Conservation (phyloP, 2,329 filamentous ascomycete species). For the Thelonectria blattea region DNA sequence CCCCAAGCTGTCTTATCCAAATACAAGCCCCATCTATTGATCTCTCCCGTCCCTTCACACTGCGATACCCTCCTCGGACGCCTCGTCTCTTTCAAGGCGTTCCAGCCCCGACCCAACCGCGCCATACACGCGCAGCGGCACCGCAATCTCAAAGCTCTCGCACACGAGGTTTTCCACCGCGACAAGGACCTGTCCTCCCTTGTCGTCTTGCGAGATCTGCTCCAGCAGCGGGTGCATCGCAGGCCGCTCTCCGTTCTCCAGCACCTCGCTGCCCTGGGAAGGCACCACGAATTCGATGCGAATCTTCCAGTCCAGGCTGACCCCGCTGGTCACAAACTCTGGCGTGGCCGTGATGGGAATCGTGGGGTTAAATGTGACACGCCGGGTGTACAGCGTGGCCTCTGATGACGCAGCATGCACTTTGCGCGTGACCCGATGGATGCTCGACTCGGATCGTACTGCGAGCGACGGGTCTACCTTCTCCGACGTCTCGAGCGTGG, state of each 20-base stretch:
- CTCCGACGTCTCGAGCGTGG: conserved; percentile 86
- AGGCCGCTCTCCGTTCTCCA: conserved; percentile 29
- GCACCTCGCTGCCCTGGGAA: conserved; percentile 46
- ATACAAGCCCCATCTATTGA: not conserved
- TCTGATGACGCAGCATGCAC: conserved; percentile 80
- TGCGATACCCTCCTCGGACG: conserved; percentile 52
- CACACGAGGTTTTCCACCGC: conserved; percentile 79
- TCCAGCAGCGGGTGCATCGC: conserved; percentile 68
- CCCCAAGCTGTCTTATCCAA: conserved; percentile 14
- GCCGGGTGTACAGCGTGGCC: conserved; percentile 79
- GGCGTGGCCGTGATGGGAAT: conserved; percentile 86
- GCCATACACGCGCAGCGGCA: conserved; percentile 82
- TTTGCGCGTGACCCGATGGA: conserved; percentile 84
- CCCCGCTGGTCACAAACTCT: conserved; percentile 88
- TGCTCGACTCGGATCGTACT: conserved; percentile 82
- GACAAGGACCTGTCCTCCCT: conserved; percentile 74
- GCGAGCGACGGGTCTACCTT: conserved; percentile 81
- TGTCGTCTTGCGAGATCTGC: conserved; percentile 77
- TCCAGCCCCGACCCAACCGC: conserved; percentile 64
- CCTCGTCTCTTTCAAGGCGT: conserved; percentile 61
- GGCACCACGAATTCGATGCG: conserved; percentile 92
- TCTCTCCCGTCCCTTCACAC: conserved; percentile 40
- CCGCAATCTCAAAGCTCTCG: conserved; percentile 89
- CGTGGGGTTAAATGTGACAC: conserved; percentile 80
- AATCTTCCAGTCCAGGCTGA: conserved; percentile 87